A percentile compares a stretch with the other conserved stretches of the same genome.
Evolutionary conservation across 805 yeast genomes (phyloP).

Genomic region (Lipomyces sp.): DNA sequence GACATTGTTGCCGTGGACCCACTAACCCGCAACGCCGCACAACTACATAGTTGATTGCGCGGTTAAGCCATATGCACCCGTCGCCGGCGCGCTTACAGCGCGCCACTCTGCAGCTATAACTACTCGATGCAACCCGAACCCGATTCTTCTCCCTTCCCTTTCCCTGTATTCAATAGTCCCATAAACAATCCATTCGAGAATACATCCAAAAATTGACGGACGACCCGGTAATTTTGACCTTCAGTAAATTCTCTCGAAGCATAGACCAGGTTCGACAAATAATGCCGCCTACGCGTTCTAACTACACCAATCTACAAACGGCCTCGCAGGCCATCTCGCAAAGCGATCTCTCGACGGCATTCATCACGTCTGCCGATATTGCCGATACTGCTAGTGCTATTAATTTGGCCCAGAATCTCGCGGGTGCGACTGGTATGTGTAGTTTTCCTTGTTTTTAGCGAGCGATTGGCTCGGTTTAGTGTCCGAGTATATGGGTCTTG

Average conservation of each 20-base stretch:
- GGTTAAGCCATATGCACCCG: not conserved
- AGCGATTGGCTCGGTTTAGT: not conserved
- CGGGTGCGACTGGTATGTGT: conserved; percentile 26
- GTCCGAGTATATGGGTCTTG: not conserved
- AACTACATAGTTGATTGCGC: not conserved
- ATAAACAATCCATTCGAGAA: not conserved
- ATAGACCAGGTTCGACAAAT: not conserved
- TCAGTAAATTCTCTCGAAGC: not conserved
- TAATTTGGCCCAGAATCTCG: conserved; percentile 23
- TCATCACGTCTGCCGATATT: conserved; percentile 6
- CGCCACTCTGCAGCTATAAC: not conserved
- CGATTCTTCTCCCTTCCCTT: conserved; percentile 27
- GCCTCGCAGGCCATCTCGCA: conserved; percentile 16
- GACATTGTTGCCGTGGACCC: not conserved
- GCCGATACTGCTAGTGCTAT: conserved; percentile 13
- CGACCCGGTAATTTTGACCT: not conserved
- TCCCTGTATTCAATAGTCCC: conserved; percentile 15
- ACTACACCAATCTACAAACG: conserved; percentile 2
- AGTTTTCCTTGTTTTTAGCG: not conserved
- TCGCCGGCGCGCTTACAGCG: not conserved
- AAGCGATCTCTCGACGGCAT: conserved; percentile 18
- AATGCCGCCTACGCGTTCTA: conserved; percentile 4
- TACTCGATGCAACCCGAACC: conserved; percentile 21
- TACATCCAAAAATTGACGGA: not conserved
- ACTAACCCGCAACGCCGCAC: conserved; percentile 6